Percentiles rank a stretch among this genome's conserved stretches.
phyloP scores from a whole-genome alignment of 257 asterid species.

The Lycium ferocissimum region DNA sequence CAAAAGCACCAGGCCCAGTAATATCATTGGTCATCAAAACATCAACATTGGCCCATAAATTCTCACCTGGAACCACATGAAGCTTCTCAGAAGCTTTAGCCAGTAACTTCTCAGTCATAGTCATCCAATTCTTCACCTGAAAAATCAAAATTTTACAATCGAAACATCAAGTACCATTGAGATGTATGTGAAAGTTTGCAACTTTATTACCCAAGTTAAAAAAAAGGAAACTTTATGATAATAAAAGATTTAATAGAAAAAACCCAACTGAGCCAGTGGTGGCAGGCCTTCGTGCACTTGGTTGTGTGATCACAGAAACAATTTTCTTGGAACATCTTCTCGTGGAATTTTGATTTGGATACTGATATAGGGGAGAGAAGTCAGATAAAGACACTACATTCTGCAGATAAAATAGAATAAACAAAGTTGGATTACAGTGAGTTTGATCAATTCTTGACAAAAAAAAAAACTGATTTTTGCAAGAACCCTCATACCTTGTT shows the following conservation, averaged over 20 bases:
- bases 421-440: not conserved
- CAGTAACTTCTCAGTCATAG: constrained; percentile 93
- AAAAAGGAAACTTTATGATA: not conserved
- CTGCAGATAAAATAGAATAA: constrained; percentile 6
- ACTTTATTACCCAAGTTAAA: not conserved
- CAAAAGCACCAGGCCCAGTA: constrained; percentile 86
- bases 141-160: not conserved
- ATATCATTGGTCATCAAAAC: constrained; percentile 95
- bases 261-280: constrained; percentile 72
- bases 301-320: constrained; percentile 78
- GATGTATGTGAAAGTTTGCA: not conserved
- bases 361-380: not conserved
- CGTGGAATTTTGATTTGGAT: constrained; percentile 36
- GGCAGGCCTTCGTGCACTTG: constrained; percentile 75
- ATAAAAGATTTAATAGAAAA: not conserved
- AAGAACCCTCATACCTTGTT: not conserved
- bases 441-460: not conserved
- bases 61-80: constrained; percentile 86
- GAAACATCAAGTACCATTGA: not conserved
- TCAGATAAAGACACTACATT: not conserved
- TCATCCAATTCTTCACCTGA: constrained; percentile 90
- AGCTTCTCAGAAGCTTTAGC: constrained; percentile 83
- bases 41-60: constrained; percentile 90
- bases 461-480: not conserved
- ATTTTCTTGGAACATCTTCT: constrained; percentile 57